Evolutionary conservation across 176 grass and related monocot genomes (phyloP), one percentile per base, ranked within the genome.

Genomic region (Stipa capillata): DNA sequence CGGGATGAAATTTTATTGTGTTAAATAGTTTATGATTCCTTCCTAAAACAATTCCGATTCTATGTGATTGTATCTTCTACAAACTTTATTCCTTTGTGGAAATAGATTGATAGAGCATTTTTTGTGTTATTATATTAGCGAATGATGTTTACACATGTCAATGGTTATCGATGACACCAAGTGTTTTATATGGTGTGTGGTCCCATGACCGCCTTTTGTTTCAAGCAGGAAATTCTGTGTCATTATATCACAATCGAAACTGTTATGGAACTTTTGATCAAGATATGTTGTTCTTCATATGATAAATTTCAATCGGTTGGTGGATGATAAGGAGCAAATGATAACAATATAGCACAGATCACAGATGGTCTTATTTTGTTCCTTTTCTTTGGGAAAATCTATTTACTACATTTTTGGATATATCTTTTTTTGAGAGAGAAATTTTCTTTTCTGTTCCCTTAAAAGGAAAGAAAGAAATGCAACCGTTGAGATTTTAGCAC

Each of bases 151-250:
- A 25, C 70, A 35, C 14, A 57, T 73, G 48, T 28, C 6, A 17
- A n/a, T 73, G 52, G 35, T 66, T 52, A 73, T 51, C 58, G 33
- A 65, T 42, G 71, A 66, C 68, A 65, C 69, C 86, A 69, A 81
- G 40, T 47, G 57, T 67, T 73, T 65, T 36, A 42, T 57, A 74
- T 23, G 10, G 50, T 13, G 21, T 59, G 40, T 74, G 58, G 68
- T 67, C 74, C 66, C 69, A 68, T 31, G 0, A 51, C 29, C 21
- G 24, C 15, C 34, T 75, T 73, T 73, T 3, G 50, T 49, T 79
- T 60, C 0, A 24, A 72, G 79, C 14, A 61, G 41, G 53, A 73
- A 82, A 47, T 62, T 14, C 33, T 4, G 15, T 6, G 0, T 74
- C 27, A 32, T 78, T 50, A 31, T 28, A 42, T 67, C 23, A 2